These are phyloP conservation scores for Trichoderma erinaceum DNA, from an alignment of 495 filamentous ascomycete species.

Conservation along the genomic window DNA sequence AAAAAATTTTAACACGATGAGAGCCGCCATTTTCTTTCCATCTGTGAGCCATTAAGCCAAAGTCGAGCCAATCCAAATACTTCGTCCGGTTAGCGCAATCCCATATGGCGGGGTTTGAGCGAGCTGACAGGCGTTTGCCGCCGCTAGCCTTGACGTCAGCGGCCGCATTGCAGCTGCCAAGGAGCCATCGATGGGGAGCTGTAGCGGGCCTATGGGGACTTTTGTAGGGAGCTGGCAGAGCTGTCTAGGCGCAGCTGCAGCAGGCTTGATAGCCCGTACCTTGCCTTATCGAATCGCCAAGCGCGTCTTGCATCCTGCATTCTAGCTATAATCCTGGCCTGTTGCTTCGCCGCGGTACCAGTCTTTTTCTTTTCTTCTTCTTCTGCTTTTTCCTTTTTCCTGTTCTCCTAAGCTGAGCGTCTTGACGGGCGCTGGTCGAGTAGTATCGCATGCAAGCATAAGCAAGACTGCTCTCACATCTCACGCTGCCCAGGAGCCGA, in stretches of 20 bases:
- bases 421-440: background rate
- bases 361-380: background rate
- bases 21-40: no score
- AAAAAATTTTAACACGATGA: no score
- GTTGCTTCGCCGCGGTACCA: background rate
- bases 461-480: background rate
- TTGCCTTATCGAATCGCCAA: background rate
- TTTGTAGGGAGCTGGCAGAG: background rate
- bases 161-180: background rate
- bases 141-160: background rate
- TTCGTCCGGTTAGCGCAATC: no score
- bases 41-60: no score
- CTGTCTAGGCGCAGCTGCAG: background rate
- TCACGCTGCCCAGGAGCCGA: background rate
- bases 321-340: background rate
- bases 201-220: background rate
- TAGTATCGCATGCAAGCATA: background rate
- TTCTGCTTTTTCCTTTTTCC: slow-evolving; percentile 1
- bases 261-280: background rate
- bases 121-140: no score
- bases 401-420: background rate
- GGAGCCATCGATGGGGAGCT: background rate
- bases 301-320: background rate
- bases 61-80: no score
- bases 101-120: no score